Conservation (phyloP, 1,139 yeast species). For the Geotrichum restrictum region DNA sequence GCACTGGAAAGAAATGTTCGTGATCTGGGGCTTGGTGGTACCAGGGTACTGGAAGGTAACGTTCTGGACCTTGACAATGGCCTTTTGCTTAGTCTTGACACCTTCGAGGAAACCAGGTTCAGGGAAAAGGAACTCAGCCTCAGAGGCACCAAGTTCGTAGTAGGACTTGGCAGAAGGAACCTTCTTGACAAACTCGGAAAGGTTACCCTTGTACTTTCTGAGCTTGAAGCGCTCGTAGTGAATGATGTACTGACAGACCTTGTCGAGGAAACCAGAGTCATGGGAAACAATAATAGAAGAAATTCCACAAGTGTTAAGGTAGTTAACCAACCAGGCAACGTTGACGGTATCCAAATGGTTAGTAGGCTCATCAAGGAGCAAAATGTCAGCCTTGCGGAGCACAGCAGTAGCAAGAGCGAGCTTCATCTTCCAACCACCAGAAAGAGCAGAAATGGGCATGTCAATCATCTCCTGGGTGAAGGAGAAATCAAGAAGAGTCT, state of each 20-base stretch:
- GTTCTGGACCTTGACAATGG: slow-evolving; percentile 94
- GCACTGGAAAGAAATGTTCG: slow-evolving; percentile 93
- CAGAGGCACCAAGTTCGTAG: slow-evolving; percentile 98
- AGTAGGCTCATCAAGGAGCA: slow-evolving; percentile 98
- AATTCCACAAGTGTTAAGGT: slow-evolving; percentile 96
- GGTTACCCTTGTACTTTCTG: slow-evolving; percentile 99
- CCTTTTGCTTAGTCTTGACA: slow-evolving; percentile 99
- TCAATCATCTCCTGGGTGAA: slow-evolving; percentile 87
- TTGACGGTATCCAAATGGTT: slow-evolving; percentile 99
- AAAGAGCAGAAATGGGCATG: slow-evolving; percentile 91
- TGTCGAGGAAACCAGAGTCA: slow-evolving; percentile 99
- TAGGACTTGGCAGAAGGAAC: slow-evolving; percentile 98
- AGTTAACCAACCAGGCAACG: slow-evolving; percentile 99
- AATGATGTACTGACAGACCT: slow-evolving; percentile 94
- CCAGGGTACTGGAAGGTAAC: slow-evolving; percentile 99
- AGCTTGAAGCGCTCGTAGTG: slow-evolving; percentile 99
- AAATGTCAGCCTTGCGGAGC: slow-evolving; percentile 95
- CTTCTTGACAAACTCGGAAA: slow-evolving; percentile 95
- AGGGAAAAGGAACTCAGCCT: slow-evolving; percentile 93
- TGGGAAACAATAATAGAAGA: slow-evolving; percentile 98
- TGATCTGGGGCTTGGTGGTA: slow-evolving; percentile 90
- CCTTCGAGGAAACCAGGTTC: slow-evolving; percentile 99
- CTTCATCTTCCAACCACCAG: slow-evolving; percentile 99
- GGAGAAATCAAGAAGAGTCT: slow-evolving; percentile 75
- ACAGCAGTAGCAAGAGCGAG: slow-evolving; percentile 99